A percentile compares a stretch with the other conserved stretches of the same genome.
Conservation (phyloP, 2,329 filamentous ascomycete species). For the Mycosphaerelloides madeirae region DNA sequence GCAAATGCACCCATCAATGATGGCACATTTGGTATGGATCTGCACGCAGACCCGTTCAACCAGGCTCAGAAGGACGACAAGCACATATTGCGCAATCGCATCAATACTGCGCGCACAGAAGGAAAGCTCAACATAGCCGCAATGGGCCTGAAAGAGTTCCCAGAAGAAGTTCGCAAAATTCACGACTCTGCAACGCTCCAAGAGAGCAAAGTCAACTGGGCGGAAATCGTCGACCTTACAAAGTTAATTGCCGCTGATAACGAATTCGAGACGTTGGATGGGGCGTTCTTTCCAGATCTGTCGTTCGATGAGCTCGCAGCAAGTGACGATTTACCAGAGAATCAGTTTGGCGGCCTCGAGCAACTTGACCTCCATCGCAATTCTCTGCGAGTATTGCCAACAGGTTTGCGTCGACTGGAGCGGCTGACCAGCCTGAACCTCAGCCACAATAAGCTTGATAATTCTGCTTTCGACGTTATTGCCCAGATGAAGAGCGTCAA, state of each 20-base stretch:
- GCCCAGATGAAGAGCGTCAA: slow-evolving; percentile 66
- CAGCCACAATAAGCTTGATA: slow-evolving; percentile 68
- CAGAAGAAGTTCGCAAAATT: slow-evolving; percentile 80
- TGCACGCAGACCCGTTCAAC: slow-evolving; percentile 66
- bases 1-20: slow-evolving; percentile 24
- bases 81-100: slow-evolving; percentile 67
- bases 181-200: slow-evolving; percentile 72
- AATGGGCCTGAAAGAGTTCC: slow-evolving; percentile 73
- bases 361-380: slow-evolving; percentile 85
- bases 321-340: slow-evolving; percentile 62
- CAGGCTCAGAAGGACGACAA: slow-evolving; percentile 56
- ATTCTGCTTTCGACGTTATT: slow-evolving; percentile 67
- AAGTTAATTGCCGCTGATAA: slow-evolving; percentile 86
- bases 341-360: slow-evolving; percentile 78
- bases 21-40: slow-evolving; percentile 54
- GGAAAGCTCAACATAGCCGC: slow-evolving; percentile 86
- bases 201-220: slow-evolving; percentile 67
- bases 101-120: slow-evolving; percentile 67
- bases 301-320: slow-evolving; percentile 51
- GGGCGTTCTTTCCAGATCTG: slow-evolving; percentile 73
- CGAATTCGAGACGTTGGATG: slow-evolving; percentile 69
- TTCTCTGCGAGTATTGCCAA: slow-evolving; percentile 63
- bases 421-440: slow-evolving; percentile 78
- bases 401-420: slow-evolving; percentile 68
- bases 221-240: slow-evolving; percentile 82